phyloP scores from a whole-genome alignment of 2,329 filamentous ascomycete genomes.

The Venturia pyrina region DNA sequence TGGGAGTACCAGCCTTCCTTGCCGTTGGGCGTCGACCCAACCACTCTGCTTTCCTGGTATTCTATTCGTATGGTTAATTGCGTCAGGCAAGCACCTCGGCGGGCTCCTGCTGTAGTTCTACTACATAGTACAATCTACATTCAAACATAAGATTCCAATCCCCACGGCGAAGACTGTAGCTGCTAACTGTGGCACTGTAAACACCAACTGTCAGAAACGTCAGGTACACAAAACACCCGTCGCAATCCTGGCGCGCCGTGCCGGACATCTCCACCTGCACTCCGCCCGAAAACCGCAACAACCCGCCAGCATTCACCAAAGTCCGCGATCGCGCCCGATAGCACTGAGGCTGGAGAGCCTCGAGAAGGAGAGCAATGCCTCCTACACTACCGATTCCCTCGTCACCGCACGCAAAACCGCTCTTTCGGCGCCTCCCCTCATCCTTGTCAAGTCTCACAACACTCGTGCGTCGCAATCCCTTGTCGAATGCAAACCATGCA shows the following conservation, averaged over 20 bases:
- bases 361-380: background rate
- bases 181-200: background rate
- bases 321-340: background rate
- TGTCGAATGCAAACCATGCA: background rate
- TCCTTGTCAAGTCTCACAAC: background rate
- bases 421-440: conserved; percentile 5
- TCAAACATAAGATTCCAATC: background rate
- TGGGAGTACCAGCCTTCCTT: background rate
- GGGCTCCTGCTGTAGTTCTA: background rate
- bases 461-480: background rate
- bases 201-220: background rate
- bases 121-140: no score
- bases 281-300: background rate
- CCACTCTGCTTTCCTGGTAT: background rate
- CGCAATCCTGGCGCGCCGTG: no score
- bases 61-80: background rate
- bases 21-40: background rate
- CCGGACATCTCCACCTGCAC: background rate
- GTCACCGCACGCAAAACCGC: background rate
- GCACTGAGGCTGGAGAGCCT: background rate
- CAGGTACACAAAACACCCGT: background rate
- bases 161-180: background rate
- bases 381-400: background rate
- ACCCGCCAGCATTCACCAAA: background rate
- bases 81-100: background rate